phyloP scores from a whole-genome alignment of 139 green algal species.

The Coelastrella sp. region DNA sequence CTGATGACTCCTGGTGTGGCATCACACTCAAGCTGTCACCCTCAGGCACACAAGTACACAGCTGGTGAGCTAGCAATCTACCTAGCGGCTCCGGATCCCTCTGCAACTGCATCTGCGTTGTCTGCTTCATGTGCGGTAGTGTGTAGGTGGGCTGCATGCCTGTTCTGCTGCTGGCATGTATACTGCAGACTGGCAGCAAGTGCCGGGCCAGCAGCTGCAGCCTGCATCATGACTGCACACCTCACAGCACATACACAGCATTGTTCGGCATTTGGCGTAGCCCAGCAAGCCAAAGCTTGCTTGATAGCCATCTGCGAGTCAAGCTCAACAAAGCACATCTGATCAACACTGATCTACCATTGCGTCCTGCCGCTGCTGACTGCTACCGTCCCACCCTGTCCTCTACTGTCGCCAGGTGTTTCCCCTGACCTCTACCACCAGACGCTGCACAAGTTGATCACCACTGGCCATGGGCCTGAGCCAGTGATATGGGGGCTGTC shows the following conservation, averaged over 20 bases:
- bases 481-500: constrained; percentile 33
- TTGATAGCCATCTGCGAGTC: too few relatives aligned
- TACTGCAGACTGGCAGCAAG: too few relatives aligned
- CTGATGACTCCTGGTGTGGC: constrained; percentile 9
- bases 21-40: constrained; percentile 3
- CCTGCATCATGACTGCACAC: too few relatives aligned
- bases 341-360: too few relatives aligned
- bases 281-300: too few relatives aligned
- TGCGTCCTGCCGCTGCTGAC: not conserved
- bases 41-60: constrained; percentile 4
- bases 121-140: not conserved
- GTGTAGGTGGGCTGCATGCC: not conserved
- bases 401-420: constrained; percentile 17
- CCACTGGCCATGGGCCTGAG: not conserved
- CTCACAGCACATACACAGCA: too few relatives aligned
- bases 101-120: too few relatives aligned
- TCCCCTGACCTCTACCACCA: constrained; percentile 42
- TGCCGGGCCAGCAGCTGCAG: too few relatives aligned
- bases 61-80: not conserved
- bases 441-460: constrained; percentile 11
- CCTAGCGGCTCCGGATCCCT: not conserved
- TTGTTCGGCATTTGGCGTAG: too few relatives aligned
- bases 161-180: not conserved
- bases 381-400: not conserved
- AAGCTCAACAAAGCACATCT: too few relatives aligned